phyloP scores from a whole-genome alignment of 2,329 filamentous ascomycete genomes.

The Ophiostoma angusticollis region DNA sequence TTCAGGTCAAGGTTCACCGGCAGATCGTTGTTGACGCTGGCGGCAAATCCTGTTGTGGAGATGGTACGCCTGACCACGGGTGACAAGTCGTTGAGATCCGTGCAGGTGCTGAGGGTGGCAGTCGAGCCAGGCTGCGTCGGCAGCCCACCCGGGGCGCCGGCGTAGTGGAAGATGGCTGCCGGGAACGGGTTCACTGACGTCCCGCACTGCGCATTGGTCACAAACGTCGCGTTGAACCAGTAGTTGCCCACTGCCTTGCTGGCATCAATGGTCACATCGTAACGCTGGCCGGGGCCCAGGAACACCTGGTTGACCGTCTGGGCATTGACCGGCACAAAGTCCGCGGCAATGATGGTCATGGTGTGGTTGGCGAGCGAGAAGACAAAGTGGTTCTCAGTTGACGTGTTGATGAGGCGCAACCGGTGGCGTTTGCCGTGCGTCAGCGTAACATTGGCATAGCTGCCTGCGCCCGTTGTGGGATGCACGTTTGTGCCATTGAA shows the following conservation, averaged over 20 bases:
- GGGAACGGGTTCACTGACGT: constrained; percentile 17
- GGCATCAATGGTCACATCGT: constrained; percentile 34
- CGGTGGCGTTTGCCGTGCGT: constrained; percentile 34
- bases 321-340: constrained; percentile 39
- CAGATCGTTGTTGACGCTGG: constrained; percentile 10
- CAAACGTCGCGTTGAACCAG: constrained; percentile 18
- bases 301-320: constrained; percentile 35
- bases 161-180: constrained; percentile 28
- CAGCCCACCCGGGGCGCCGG: constrained; percentile 18
- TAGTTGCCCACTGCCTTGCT: constrained; percentile 20
- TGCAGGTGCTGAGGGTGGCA: constrained; percentile 13
- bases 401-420: constrained; percentile 39
- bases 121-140: constrained; percentile 21
- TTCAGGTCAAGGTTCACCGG: constrained; percentile 18
- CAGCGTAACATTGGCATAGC: constrained; percentile 24
- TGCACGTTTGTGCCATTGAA: constrained; percentile 31
- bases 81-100: constrained; percentile 11
- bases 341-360: constrained; percentile 37
- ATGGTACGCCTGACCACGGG: constrained; percentile 14
- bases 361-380: constrained; percentile 37
- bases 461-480: constrained; percentile 19
- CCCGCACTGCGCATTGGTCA: constrained; percentile 13
- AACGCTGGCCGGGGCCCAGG: constrained; percentile 33
- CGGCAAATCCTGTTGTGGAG: constrained; percentile 9
- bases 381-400: constrained; percentile 34